Percentiles rank a stretch among this genome's conserved stretches.
phyloP scores from a whole-genome alignment of 164 flowering plant species.

The Euptelea pleiosperma region DNA sequence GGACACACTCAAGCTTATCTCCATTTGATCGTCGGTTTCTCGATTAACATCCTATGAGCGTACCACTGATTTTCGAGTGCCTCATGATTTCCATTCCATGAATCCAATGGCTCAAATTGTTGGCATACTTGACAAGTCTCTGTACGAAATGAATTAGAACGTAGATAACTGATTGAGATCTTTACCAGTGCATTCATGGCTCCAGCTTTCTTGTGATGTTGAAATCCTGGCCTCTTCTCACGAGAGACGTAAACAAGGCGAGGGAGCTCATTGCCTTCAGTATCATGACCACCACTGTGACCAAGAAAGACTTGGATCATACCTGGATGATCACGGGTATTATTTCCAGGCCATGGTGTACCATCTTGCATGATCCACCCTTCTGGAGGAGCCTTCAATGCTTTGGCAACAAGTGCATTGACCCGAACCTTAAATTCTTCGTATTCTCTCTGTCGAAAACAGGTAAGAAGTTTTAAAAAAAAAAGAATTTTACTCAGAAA shows the following conservation, averaged over 20 bases:
- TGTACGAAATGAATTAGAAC: not conserved
- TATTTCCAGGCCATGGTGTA: conserved; percentile 99
- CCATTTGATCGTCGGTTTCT: no score
- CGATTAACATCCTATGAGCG: no score
- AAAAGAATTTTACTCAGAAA: not conserved
- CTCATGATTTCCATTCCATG: not conserved
- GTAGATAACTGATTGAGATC: not conserved
- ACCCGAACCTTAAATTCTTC: conserved; percentile 95
- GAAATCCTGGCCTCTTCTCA: conserved; percentile 97
- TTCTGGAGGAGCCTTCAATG: conserved; percentile 69
- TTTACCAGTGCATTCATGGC: conserved; percentile 98
- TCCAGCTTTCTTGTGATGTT: conserved; percentile 96
- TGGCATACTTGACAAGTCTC: no score
- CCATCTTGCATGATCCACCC: conserved; percentile 99
- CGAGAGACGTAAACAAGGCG: conserved; percentile 95
- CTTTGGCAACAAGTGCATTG: conserved; percentile 88
- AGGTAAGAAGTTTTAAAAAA: not conserved
- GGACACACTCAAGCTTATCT: no score
- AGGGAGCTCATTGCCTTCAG: conserved; percentile 92
- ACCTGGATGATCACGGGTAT: conserved; percentile 91
- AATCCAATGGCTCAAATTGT: not conserved
- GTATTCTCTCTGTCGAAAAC: conserved; percentile 72
- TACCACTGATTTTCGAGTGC: no score
- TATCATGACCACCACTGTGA: conserved; percentile 86
- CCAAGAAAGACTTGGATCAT: conserved; percentile 99